These are phyloP conservation scores for Sclerotinia glacialis DNA, from an alignment of 2,329 filamentous ascomycete species.

Conservation along the genomic window DNA sequence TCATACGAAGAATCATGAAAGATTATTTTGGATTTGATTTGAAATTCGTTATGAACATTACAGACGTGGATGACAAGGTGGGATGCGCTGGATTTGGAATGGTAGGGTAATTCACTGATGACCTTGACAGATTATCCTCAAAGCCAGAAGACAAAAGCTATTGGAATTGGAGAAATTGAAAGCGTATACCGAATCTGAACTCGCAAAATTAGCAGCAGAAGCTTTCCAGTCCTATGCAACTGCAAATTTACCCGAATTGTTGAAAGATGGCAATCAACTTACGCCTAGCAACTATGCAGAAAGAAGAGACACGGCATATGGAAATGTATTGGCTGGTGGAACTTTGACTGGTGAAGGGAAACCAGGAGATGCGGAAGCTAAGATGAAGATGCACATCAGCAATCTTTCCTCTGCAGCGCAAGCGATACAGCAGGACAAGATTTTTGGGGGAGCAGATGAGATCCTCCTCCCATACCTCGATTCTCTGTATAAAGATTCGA, in stretches of 20 bases:
- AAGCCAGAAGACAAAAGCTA: slow-evolving; percentile 74
- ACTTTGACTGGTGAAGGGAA: slow-evolving; percentile 56
- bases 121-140: slow-evolving; percentile 20
- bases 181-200: slow-evolving; percentile 48
- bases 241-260: slow-evolving; percentile 53
- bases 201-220: slow-evolving; percentile 48
- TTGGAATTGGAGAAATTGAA: slow-evolving; percentile 79
- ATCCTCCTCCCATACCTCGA: slow-evolving; percentile 84
- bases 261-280: slow-evolving; percentile 45
- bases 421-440: slow-evolving; percentile 48
- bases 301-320: slow-evolving; percentile 53
- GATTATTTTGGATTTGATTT: slow-evolving; percentile 68
- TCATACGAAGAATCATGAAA: slow-evolving; percentile 63
- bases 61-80: slow-evolving; percentile 63
- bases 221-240: slow-evolving; percentile 57
- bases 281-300: slow-evolving; percentile 51
- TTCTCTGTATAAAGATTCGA: slow-evolving; percentile 58
- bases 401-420: slow-evolving; percentile 44
- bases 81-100: background rate
- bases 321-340: slow-evolving; percentile 53
- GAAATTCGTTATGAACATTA: slow-evolving; percentile 72
- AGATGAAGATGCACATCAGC: slow-evolving; percentile 70
- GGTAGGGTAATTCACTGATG: slow-evolving; percentile 16
- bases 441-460: slow-evolving; percentile 58
- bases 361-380: slow-evolving; percentile 59